Base-by-base conservation (phyloP, 495 filamentous ascomycete genomes). In the Astrothelium macrocarpum region DNA sequence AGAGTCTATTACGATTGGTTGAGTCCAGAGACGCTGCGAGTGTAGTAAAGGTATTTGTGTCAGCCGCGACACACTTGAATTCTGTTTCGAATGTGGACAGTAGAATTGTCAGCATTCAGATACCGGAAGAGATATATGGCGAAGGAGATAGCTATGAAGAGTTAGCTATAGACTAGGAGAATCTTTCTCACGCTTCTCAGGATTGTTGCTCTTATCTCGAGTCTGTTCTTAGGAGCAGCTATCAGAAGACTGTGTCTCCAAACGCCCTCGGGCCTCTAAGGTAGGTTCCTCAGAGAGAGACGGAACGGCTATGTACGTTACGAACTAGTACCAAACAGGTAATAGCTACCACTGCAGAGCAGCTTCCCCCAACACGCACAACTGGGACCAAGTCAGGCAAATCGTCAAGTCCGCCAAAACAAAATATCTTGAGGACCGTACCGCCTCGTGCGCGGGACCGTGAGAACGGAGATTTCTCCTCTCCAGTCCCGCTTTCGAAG, bases 351-450 rank as follows among this genome's bases (percentile, higher is more conserved):
- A n/a, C n/a, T n/a, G n/a, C n/a, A n/a, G n/a, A n/a, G n/a, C n/a
- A n/a, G n/a, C n/a, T n/a, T n/a, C n/a, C n/a, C n/a, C 16, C 31
- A 25, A 39, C 43, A 23, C 34, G 7, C 16, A 64, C 29, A 43
- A 46, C 53, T 64, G 62, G 62, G 18, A 45, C 32, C 29, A 64
- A 32, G 53, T 60, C 10, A 43, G 31, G 25, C 9, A 64, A 53
- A n/a, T 45, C 29, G 62, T 60, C 7, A 45, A 26, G 23, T 25
- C 12, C 3, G 62, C 32, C 26, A 32, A 64, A 42, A 16, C 10
- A 42, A 42, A 42, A 42, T 42, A 42, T 42, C 36, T 42, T 9
- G 18, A 42, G 36, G 29, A 29, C 14, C n/a, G 45, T n/a, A 29
- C 53, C 1, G 14, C 43, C 18, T 60, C 53, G 58, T 49, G 31